A percentile compares a stretch with the other conserved stretches of the same genome.
Evolutionary conservation across 2,329 filamentous ascomycete species (phyloP).

Genomic region (Diaporthe sp.): DNA sequence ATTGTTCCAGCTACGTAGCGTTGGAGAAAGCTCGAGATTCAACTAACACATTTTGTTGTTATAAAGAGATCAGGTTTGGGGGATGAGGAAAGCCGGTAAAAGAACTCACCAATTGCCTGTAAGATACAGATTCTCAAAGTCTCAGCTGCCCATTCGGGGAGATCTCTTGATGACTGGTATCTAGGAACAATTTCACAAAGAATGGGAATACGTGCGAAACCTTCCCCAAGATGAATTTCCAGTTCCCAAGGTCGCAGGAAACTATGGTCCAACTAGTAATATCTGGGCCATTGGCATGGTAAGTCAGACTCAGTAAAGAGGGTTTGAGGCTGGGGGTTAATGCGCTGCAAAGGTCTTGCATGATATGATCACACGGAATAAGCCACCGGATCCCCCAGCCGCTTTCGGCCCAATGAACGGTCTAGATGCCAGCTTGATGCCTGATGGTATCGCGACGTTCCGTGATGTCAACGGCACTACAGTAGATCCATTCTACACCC

Average conservation of each 20-base stretch:
- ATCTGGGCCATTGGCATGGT: conserved; percentile 6
- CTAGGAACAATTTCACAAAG: conserved; percentile 18
- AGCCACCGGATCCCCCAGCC: background rate
- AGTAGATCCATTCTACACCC: background rate
- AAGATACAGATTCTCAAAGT: background rate
- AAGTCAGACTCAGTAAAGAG: background rate
- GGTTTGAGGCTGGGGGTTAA: background rate
- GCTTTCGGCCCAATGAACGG: background rate
- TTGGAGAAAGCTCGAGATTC: background rate
- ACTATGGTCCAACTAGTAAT: conserved; percentile 1
- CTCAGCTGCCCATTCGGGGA: background rate
- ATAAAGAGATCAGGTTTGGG: background rate
- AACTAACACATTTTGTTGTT: background rate
- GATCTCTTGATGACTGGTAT: background rate
- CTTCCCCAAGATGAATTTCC: background rate
- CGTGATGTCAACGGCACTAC: background rate
- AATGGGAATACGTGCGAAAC: conserved; percentile 9
- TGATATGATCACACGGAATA: background rate
- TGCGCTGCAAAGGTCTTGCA: background rate
- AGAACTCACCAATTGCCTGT: background rate
- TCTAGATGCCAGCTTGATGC: background rate
- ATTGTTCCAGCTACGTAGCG: no score
- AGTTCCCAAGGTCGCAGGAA: conserved; percentile 1
- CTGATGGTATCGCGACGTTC: background rate
- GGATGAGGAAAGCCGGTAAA: background rate